These are phyloP conservation scores for Helotiales sp. DNA, from an alignment of 2,329 filamentous ascomycete species.

Conservation along the genomic window DNA sequence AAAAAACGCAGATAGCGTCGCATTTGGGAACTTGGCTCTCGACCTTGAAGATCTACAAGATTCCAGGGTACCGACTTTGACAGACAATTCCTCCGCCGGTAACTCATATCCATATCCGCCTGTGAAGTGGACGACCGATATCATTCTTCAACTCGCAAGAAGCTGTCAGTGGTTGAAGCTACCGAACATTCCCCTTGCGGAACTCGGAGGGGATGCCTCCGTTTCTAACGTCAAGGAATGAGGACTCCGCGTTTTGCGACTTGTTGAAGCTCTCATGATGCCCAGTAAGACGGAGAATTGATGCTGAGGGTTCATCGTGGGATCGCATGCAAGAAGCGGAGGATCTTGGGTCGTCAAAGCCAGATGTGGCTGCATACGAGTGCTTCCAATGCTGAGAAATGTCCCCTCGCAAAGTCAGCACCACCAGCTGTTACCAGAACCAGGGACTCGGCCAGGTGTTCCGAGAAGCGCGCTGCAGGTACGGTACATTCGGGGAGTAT, in stretches of 20 bases:
- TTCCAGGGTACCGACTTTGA: not conserved
- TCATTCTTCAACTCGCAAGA: slow-evolving; percentile 1
- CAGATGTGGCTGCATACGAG: slow-evolving; percentile 7
- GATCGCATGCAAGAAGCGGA: not conserved
- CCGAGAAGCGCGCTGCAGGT: slow-evolving; percentile 8
- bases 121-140: not conserved
- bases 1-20: not conserved
- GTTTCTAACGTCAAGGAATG: not conserved
- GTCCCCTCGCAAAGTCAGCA: not conserved
- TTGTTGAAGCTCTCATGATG: not conserved
- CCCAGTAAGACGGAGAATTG: not conserved
- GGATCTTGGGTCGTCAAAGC: not conserved
- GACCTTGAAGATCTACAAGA: not conserved
- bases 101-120: not conserved
- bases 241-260: not conserved
- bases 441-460: slow-evolving; percentile 11
- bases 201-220: not conserved
- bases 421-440: not conserved
- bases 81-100: not conserved
- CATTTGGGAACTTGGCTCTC: not conserved
- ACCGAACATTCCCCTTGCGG: not conserved
- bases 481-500: slow-evolving; percentile 6
- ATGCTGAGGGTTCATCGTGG: not conserved
- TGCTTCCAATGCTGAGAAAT: not conserved
- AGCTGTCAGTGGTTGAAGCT: not conserved